A percentile compares a stretch with the other conserved stretches of the same genome.
Evolutionary conservation across 1,139 yeast species (phyloP).

Genomic region (Petasospora fabianii): DNA sequence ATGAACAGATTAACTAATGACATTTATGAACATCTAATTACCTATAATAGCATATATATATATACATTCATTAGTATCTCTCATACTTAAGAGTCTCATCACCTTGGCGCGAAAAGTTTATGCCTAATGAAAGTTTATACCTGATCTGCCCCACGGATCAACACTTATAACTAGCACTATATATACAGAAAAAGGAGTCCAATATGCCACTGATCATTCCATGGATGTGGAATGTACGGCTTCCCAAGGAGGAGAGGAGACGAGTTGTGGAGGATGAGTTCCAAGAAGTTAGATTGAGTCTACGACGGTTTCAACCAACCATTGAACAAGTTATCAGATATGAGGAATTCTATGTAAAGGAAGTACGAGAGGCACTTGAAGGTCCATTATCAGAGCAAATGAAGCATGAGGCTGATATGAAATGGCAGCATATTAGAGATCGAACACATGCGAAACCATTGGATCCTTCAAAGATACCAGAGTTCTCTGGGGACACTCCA

Average conservation of each 20-base stretch:
- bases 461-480: not conserved
- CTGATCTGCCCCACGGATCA: too few species aligned
- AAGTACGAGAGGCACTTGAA: not conserved
- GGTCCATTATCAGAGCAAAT: not conserved
- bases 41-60: not conserved
- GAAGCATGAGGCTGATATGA: not conserved
- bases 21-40: not conserved
- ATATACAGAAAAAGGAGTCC: too few species aligned
- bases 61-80: too few species aligned
- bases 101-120: not conserved
- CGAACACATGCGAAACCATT: not conserved
- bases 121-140: too few species aligned
- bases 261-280: not conserved
- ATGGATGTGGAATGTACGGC: too few species aligned
- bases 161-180: too few species aligned
- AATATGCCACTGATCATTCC: too few species aligned
- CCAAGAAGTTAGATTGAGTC: too few species aligned
- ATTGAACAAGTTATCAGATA: not conserved
- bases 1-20: slow-evolving; percentile 28
- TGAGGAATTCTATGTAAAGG: not conserved
- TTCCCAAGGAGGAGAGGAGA: too few species aligned
- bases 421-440: not conserved
- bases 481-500: too few species aligned
- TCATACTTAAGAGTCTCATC: too few species aligned
- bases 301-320: too few species aligned